phyloP scores from a whole-genome alignment of 257 asterid genomes.

The Scutellaria minor region DNA sequence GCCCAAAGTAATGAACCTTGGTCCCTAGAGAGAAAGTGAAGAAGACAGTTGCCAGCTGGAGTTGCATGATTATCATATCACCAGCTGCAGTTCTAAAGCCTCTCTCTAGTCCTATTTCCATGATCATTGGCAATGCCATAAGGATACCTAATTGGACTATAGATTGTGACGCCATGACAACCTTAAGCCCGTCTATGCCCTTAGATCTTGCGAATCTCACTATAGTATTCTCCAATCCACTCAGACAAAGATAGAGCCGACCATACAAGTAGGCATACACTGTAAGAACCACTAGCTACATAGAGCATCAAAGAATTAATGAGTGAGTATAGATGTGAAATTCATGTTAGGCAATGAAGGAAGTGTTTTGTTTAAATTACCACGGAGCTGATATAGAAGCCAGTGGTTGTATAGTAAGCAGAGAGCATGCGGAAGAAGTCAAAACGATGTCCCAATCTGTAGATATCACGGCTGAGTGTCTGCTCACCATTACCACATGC shows the following conservation, averaged over 20 bases:
- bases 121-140: slow-evolving; percentile 92
- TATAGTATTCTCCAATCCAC: slow-evolving; percentile 88
- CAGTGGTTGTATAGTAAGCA: slow-evolving; percentile 77
- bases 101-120: slow-evolving; percentile 96
- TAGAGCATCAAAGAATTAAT: background rate
- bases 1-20: slow-evolving; percentile 91
- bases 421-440: slow-evolving; percentile 98
- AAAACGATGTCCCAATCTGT: slow-evolving; percentile 95
- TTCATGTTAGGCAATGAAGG: too few species aligned
- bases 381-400: slow-evolving; percentile 93
- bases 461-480: slow-evolving; percentile 89
- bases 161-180: slow-evolving; percentile 91
- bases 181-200: slow-evolving; percentile 72
- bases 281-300: slow-evolving; percentile 88
- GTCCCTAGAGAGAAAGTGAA: slow-evolving; percentile 96
- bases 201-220: slow-evolving; percentile 62
- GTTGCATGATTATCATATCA: slow-evolving; percentile 88
- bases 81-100: slow-evolving; percentile 89
- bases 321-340: too few species aligned
- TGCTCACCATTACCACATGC: slow-evolving; percentile 99
- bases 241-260: slow-evolving; percentile 75
- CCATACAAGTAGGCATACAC: slow-evolving; percentile 93
- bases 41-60: slow-evolving; percentile 89
- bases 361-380: slow-evolving; percentile 45
- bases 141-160: slow-evolving; percentile 88